Percentiles rank a stretch among this genome's conserved stretches.
These are phyloP conservation scores for Diutina scorzettiae DNA, from an alignment of 1,139 yeast species.

Conservation along the genomic window DNA sequence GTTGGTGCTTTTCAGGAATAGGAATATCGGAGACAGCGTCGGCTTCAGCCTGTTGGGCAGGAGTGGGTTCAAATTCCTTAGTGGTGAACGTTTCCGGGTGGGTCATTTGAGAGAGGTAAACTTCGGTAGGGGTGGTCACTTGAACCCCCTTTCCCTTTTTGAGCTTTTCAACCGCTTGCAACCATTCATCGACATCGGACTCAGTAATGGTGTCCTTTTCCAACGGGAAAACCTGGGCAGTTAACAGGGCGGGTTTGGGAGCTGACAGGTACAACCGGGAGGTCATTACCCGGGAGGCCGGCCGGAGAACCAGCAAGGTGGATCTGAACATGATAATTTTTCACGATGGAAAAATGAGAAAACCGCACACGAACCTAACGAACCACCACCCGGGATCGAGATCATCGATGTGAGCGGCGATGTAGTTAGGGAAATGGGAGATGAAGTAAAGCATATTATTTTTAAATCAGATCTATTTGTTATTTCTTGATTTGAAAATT, in stretches of 20 bases:
- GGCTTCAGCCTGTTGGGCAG: conserved; percentile 46
- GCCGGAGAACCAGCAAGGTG: neutral
- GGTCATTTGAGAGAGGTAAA: conserved; percentile 27
- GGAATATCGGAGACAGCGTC: conserved; percentile 37
- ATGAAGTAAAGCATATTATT: no score
- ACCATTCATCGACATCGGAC: conserved; percentile 55
- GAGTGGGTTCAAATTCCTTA: conserved; percentile 40
- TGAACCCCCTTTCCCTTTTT: conserved; percentile 27
- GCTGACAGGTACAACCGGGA: conserved; percentile 8
- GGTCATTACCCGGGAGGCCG: neutral
- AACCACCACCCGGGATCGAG: no score
- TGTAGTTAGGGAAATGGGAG: no score
- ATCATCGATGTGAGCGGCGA: no score
- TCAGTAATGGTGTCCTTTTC: conserved; percentile 32
- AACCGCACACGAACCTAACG: neutral
- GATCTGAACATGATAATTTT: conserved; percentile 2
- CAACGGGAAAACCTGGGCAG: conserved; percentile 29
- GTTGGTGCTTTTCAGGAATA: conserved; percentile 56
- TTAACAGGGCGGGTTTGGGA: conserved; percentile 11
- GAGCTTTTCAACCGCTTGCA: conserved; percentile 45
- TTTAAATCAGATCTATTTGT: no score
- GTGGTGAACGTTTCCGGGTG: conserved; percentile 17
- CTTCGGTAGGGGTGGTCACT: conserved; percentile 28
- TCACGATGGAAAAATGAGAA: neutral
- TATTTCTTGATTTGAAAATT: no score